A percentile compares a stretch with the other conserved stretches of the same genome.
Conservation (phyloP, 768 basidiomycete genomes). For the Hypholoma fasciculare region DNA sequence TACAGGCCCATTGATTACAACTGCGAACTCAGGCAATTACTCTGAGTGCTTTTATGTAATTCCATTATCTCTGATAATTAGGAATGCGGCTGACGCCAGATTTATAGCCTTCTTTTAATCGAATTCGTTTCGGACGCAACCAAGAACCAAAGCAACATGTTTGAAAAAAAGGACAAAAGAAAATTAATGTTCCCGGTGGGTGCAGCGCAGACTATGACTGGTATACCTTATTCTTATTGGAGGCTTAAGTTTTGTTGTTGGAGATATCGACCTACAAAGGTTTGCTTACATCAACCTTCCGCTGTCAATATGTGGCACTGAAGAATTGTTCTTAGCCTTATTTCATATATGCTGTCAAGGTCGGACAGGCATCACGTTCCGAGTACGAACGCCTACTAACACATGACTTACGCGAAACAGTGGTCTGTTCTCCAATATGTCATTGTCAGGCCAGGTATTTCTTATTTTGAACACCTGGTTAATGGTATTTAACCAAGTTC, state of each 20-base stretch:
- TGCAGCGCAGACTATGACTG: not conserved
- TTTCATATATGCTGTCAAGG: conserved; percentile 89
- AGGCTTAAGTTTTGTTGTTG: conserved; percentile 72
- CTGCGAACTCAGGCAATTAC: conserved; percentile 60
- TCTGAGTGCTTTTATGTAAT: conserved; percentile 83
- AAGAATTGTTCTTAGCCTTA: conserved; percentile 52
- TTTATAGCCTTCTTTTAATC: conserved; percentile 43
- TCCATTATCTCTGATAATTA: not conserved
- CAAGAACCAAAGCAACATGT: conserved; percentile 61
- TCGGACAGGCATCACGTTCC: conserved; percentile 19
- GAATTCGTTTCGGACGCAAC: conserved; percentile 74
- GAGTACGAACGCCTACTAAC: not conserved
- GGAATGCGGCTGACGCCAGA: conserved; percentile 38
- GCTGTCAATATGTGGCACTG: not conserved
- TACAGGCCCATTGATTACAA: not conserved
- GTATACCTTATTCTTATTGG: not conserved
- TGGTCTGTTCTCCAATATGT: conserved; percentile 92
- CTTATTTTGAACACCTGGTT: not conserved
- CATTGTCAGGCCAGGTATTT: conserved; percentile 56
- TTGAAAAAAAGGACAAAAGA: conserved; percentile 77
- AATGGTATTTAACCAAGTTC: conserved; percentile 44
- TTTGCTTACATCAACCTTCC: conserved; percentile 19
- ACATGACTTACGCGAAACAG: conserved; percentile 30
- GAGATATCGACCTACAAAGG: conserved; percentile 85
- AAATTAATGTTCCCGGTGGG: conserved; percentile 64